These are phyloP conservation scores for Pleurotus tuoliensis DNA, from an alignment of 768 basidiomycete species.

Conservation along the genomic window DNA sequence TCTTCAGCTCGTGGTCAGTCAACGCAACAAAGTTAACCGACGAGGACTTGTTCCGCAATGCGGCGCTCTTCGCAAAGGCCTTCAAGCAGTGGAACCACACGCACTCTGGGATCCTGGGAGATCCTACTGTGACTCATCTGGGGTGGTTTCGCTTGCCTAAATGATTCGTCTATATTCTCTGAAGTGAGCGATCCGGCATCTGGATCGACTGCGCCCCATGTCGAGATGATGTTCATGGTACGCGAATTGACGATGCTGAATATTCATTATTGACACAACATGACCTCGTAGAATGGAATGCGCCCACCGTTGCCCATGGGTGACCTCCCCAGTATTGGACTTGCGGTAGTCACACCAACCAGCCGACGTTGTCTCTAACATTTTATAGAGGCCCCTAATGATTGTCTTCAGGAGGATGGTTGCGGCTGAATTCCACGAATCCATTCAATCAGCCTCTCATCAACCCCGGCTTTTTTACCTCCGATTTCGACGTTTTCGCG, in stretches of 20 bases:
- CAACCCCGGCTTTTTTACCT: conserved; percentile 16
- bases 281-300: conserved; percentile 9
- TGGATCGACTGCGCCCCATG: conserved; percentile 30
- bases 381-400: not conserved
- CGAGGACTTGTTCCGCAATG: conserved; percentile 12
- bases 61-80: conserved; percentile 6
- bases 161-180: conserved; percentile 23
- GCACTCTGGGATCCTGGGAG: conserved; percentile 15
- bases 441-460: conserved; percentile 23
- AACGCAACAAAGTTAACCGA: conserved; percentile 10
- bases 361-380: conserved; percentile 16
- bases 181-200: conserved; percentile 28
- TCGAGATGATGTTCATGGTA: conserved; percentile 30
- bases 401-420: conserved; percentile 17
- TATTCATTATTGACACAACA: too few relatives aligned
- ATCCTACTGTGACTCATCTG: conserved; percentile 7
- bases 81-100: conserved; percentile 15
- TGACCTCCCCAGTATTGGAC: conserved; percentile 11
- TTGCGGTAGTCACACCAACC: conserved; percentile 28
- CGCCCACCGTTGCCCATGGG: conserved; percentile 9
- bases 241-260: not conserved
- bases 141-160: conserved; percentile 20
- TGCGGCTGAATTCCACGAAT: conserved; percentile 21
- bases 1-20: not conserved
- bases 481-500: conserved; percentile 19